Base-by-base conservation (phyloP, 805 yeast genomes). In the Yamadazyma philogaea region DNA sequence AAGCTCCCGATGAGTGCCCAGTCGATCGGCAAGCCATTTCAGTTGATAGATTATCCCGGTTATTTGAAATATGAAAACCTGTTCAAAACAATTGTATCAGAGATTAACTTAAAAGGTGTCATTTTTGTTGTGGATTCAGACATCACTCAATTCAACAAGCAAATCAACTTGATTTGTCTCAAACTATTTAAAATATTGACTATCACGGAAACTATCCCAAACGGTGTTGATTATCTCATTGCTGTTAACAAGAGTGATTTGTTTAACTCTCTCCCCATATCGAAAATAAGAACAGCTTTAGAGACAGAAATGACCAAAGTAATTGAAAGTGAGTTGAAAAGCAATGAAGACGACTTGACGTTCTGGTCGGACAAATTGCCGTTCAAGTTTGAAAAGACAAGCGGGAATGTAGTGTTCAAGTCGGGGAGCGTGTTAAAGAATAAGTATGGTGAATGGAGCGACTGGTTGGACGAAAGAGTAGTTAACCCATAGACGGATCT, bases 161-260 rank as follows among this genome's bases (percentile, higher is more conserved):
- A 51, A 22, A 50, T 56, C 17, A 50, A 61, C 36, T 45, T 49
- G n/a, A 77, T 82, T 4, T 84, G 88, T 0, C 69, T 72, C 46
- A 75, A 77, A 46, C 62, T 88, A 47, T 75, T 81, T 57, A 70
- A 76, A 37, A 64, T 88, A 32, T 70, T 89, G 34, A 66, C 75
- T 30, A 54, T 71, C 14, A 79, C 91, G 2, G 97, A 87, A 57
- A 65, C 63, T 50, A 66, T 72, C 39, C 78, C 81, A 14, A 79
- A 77, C 47, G 95, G 95, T 3, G 74, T 85, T 17, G 91, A 87
- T 56, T 70, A 85, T 32, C 66, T 85, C 37, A 64, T 93, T 45
- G 93, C 90, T 14, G 81, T 93, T 47, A 91, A 91, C 67, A 91
- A 91, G 60, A 75, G 77, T 39, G 98, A 93, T 53, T 74, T 82